Conservation (phyloP, 306 rosid genomes). For the Calophaca sinica region DNA sequence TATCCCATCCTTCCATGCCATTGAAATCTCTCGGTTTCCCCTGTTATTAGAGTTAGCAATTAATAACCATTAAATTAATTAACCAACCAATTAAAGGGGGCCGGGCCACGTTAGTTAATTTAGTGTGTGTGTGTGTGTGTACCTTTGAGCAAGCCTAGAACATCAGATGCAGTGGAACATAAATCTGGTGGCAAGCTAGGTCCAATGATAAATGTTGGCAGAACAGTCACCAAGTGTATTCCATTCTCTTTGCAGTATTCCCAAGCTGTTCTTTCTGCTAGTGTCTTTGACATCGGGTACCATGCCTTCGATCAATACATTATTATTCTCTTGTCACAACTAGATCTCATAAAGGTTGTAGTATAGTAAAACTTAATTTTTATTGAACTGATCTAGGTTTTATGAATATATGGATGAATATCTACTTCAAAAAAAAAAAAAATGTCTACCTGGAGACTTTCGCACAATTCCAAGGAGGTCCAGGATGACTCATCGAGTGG, state of each 20-base stretch:
- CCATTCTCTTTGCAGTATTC: constrained; percentile 75
- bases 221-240: constrained; percentile 70
- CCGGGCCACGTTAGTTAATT: background rate
- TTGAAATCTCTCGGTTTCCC: constrained; percentile 70
- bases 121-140: background rate
- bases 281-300: constrained; percentile 79
- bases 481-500: constrained; percentile 80
- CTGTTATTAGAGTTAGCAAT: constrained; percentile 34
- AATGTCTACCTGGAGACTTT: constrained; percentile 61
- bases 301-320: constrained; percentile 58
- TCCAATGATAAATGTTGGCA: constrained; percentile 74
- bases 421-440: no score
- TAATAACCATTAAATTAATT: no score
- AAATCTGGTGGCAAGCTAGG: constrained; percentile 72
- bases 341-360: background rate
- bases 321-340: no score
- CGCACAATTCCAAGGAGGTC: constrained; percentile 70
- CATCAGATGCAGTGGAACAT: constrained; percentile 85
- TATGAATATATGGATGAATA: no score
- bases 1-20: constrained; percentile 89
- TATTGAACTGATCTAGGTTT: no score
- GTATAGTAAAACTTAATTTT: no score
- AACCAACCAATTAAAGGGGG: no score
- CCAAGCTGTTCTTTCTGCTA: constrained; percentile 88
- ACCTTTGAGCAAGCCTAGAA: constrained; percentile 83